Conservation (phyloP, 352 stramenopile genomes). For the Globisporangium iwayamae region DNA sequence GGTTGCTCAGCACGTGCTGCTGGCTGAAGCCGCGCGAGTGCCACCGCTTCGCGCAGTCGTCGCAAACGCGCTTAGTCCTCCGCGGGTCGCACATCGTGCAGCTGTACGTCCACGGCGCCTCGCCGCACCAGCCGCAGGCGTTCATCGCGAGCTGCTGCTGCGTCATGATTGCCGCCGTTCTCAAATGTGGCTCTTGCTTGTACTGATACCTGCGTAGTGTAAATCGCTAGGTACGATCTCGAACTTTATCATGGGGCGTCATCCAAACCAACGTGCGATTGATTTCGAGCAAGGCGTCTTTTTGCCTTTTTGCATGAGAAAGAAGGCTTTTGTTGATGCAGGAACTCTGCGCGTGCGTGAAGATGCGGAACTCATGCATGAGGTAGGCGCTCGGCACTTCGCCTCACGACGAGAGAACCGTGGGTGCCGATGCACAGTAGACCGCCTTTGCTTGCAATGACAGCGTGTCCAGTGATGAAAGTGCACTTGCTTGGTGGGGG, state of each 20-base stretch:
- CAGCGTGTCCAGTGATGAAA: neutral
- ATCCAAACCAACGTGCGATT: neutral
- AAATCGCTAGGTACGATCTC: neutral
- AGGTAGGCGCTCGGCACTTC: no score
- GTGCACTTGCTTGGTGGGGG: neutral
- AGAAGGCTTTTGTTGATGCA: neutral
- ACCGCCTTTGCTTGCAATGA: no score
- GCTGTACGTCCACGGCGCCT: conserved; percentile 27
- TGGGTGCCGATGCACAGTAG: no score
- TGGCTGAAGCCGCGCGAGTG: conserved; percentile 36
- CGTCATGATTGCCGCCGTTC: neutral
- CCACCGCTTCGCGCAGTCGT: conserved; percentile 29
- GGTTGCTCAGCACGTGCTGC: conserved; percentile 27
- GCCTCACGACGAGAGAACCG: no score
- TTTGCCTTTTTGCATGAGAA: neutral
- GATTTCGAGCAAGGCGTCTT: neutral
- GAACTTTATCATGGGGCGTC: neutral
- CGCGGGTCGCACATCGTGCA: conserved; percentile 36
- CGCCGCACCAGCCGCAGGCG: conserved; percentile 33
- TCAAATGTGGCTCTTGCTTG: neutral
- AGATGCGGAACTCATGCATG: no score
- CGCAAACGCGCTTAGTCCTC: conserved; percentile 24
- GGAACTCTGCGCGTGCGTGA: no score
- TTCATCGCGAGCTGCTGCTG: conserved; percentile 8
- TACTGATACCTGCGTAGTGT: neutral